Conservation (phyloP, 1,284 basidiomycete species). For the Trametes hirsuta region DNA sequence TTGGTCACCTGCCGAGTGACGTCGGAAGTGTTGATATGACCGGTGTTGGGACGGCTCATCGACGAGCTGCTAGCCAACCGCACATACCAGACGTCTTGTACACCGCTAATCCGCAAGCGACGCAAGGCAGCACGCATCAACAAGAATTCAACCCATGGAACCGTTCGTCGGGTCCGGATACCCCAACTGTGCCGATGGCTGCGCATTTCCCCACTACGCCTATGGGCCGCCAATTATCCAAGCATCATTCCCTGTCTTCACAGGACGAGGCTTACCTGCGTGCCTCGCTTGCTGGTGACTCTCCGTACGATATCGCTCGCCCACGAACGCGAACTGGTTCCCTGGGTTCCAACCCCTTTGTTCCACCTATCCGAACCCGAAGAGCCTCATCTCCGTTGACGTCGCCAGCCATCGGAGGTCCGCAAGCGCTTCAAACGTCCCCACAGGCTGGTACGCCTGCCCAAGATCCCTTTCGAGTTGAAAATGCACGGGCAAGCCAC, state of each 20-base stretch:
- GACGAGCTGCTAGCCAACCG: conserved; percentile 33
- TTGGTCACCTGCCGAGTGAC: conserved; percentile 41
- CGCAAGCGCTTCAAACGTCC: conserved; percentile 15
- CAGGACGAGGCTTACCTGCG: conserved; percentile 16
- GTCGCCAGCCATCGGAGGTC: background rate
- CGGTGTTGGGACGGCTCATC: conserved; percentile 55
- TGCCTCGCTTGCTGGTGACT: conserved; percentile 9
- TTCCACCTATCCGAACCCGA: conserved; percentile 5
- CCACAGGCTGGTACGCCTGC: background rate
- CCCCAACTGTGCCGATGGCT: conserved; percentile 1
- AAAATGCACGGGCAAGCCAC: background rate
- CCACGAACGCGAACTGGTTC: conserved; percentile 20
- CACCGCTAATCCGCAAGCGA: conserved; percentile 19
- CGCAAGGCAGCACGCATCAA: conserved; percentile 12
- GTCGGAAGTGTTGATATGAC: conserved; percentile 49
- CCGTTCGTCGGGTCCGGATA: conserved; percentile 2
- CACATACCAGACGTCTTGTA: conserved; percentile 51
- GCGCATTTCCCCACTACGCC: conserved; percentile 12
- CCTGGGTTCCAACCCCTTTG: conserved; percentile 1
- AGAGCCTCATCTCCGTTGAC: conserved; percentile 20
- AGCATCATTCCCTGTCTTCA: conserved; percentile 20
- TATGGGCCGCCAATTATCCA: conserved; percentile 12
- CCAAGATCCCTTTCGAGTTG: background rate
- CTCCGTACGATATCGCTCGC: conserved; percentile 20
- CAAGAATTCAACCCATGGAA: conserved; percentile 29